Base-by-base conservation (phyloP, 163 green algal genomes). In the Prototheca wickerhamii region DNA sequence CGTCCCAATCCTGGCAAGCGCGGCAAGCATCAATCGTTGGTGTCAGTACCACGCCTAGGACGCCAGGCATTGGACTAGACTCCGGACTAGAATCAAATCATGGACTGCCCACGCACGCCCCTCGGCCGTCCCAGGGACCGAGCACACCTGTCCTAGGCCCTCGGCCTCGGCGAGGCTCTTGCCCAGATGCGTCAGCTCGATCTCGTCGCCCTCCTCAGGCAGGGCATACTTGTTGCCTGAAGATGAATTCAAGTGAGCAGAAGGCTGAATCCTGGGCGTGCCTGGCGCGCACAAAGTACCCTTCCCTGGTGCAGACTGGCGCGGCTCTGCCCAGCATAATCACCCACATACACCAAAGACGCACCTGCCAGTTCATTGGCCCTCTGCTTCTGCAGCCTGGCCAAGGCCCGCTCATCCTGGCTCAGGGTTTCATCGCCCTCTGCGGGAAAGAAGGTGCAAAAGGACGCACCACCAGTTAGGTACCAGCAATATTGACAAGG, bases 311-410 rank as follows among this genome's bases (percentile, higher is more conserved):
- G n/a, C n/a, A n/a, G n/a, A n/a, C n/a, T n/a, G n/a, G n/a, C n/a
- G n/a, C n/a, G n/a, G n/a, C n/a, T n/a, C n/a, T n/a, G n/a, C n/a
- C n/a, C n/a, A n/a, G n/a, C n/a, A n/a, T n/a, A n/a, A n/a, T n/a
- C n/a, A n/a, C n/a, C n/a, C n/a, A n/a, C n/a, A n/a, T n/a, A n/a
- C n/a, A n/a, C n/a, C n/a, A 10, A n/a, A n/a, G n/a, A 10, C 37
- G 10, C 63, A 63, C 53, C 63, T 60, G 71, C 61, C 32, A 67
- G 35, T 30, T 82, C 78, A 55, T 75, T 68, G 21, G 85, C 70
- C 30, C 91, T 75, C 76, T 95, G 82, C 61, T 79, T 81, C 57
- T 90, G 82, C 58, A 94, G 83, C 5, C 87, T 76, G 29, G 81
- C 74, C 2, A 94, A 74, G 0, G 85, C 80, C 55, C 82, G 82